Percentiles rank a stretch among this genome's conserved stretches.
Conservation (phyloP, 805 yeast genomes). For the Myxozyma monticola region DNA sequence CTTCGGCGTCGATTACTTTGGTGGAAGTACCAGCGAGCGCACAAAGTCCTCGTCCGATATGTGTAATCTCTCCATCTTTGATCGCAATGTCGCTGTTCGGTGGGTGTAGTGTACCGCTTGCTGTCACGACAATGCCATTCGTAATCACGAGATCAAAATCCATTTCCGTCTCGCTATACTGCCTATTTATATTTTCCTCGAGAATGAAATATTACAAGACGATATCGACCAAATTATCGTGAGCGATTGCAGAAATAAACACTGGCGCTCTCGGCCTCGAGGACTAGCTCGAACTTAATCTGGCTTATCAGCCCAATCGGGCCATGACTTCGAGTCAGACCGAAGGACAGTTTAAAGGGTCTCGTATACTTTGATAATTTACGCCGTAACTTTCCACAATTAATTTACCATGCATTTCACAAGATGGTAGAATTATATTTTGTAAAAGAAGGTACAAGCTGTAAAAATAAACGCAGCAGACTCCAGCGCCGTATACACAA, state of each 20-base stretch:
- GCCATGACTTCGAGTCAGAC: too few relatives aligned
- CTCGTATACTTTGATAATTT: too few relatives aligned
- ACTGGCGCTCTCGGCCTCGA: too few relatives aligned
- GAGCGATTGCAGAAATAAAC: not conserved
- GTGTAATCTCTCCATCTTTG: slow-evolving; percentile 43
- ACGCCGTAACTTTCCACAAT: too few relatives aligned
- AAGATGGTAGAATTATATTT: too few relatives aligned
- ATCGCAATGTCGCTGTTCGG: slow-evolving; percentile 44
- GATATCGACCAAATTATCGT: not conserved
- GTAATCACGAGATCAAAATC: slow-evolving; percentile 32
- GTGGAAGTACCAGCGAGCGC: slow-evolving; percentile 19
- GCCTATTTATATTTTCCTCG: not conserved
- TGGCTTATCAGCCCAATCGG: too few relatives aligned
- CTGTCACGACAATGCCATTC: slow-evolving; percentile 33
- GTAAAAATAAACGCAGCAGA: too few relatives aligned
- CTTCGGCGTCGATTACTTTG: slow-evolving; percentile 47
- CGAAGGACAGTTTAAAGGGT: too few relatives aligned
- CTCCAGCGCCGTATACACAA: too few relatives aligned
- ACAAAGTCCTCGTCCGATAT: slow-evolving; percentile 41
- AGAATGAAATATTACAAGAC: not conserved
- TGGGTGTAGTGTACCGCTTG: slow-evolving; percentile 28
- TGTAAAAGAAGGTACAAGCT: too few relatives aligned
- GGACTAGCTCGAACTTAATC: too few relatives aligned
- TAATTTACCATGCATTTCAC: too few relatives aligned
- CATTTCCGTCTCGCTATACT: slow-evolving; percentile 6